These are phyloP conservation scores for Myochromella boudieri DNA, from an alignment of 768 basidiomycete genomes.

Conservation along the genomic window DNA sequence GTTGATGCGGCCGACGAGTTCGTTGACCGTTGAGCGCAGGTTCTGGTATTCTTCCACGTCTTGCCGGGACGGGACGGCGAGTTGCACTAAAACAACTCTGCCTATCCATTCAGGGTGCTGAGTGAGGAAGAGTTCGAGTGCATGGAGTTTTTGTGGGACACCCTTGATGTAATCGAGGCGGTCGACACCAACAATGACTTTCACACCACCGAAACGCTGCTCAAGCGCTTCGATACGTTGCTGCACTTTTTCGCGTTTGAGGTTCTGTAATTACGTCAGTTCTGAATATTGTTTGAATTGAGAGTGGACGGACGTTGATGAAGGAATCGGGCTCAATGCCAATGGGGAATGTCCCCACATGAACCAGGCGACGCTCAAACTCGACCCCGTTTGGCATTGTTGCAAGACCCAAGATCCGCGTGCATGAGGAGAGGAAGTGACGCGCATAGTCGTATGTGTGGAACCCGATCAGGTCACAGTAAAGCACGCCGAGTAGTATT, in stretches of 20 bases:
- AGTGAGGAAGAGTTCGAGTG: slow-evolving; percentile 92
- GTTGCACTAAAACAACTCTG: slow-evolving; percentile 95
- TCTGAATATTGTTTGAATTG: background rate
- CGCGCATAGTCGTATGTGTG: slow-evolving; percentile 99
- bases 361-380: slow-evolving; percentile 91
- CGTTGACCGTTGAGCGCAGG: slow-evolving; percentile 91
- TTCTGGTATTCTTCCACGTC: slow-evolving; percentile 99
- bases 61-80: slow-evolving; percentile 95
- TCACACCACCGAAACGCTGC: slow-evolving; percentile 89
- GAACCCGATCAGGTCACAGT: slow-evolving; percentile 98
- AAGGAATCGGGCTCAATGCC: slow-evolving; percentile 96
- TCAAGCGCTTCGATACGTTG: slow-evolving; percentile 80
- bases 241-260: slow-evolving; percentile 78
- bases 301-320: slow-evolving; percentile 55
- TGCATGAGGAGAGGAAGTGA: slow-evolving; percentile 98
- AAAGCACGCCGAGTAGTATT: slow-evolving; percentile 93
- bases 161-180: slow-evolving; percentile 99
- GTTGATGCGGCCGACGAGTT: slow-evolving; percentile 97
- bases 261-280: slow-evolving; percentile 48
- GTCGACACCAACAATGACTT: slow-evolving; percentile 98
- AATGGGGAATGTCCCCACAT: slow-evolving; percentile 98
- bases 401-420: slow-evolving; percentile 89
- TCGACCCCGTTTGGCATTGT: slow-evolving; percentile 99
- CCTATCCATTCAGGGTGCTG: slow-evolving; percentile 99
- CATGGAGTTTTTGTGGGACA: slow-evolving; percentile 97